A percentile compares a stretch with the other conserved stretches of the same genome.
phyloP scores from a whole-genome alignment of 1,284 basidiomycete genomes.

The Meira nashicola region DNA sequence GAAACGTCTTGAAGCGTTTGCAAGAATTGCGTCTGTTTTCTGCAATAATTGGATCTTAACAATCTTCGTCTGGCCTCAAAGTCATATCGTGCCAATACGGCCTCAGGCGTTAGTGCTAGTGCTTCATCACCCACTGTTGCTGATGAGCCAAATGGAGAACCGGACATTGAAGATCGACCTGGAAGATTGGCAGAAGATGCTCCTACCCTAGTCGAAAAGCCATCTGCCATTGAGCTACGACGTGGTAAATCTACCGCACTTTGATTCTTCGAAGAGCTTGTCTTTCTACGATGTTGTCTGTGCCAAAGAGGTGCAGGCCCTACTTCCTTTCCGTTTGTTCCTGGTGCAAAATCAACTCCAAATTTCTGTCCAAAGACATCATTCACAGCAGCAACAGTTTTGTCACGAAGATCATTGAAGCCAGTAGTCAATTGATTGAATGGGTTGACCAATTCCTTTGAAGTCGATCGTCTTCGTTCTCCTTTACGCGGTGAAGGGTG shows the following conservation, averaged over 20 bases:
- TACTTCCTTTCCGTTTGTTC: background rate
- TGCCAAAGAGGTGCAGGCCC: conserved; percentile 1
- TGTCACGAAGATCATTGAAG: conserved; percentile 34
- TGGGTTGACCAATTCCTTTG: conserved; percentile 20
- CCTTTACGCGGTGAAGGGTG: background rate
- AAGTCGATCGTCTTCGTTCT: background rate
- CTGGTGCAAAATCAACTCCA: conserved; percentile 14
- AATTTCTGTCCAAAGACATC: conserved; percentile 24
- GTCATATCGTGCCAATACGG: conserved; percentile 38
- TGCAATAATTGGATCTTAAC: conserved; percentile 63
- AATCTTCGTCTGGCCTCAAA: conserved; percentile 29
- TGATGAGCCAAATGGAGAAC: conserved; percentile 55
- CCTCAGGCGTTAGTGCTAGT: conserved; percentile 20
- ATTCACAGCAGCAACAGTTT: conserved; percentile 37
- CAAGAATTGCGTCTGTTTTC: conserved; percentile 84
- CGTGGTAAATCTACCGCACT: background rate
- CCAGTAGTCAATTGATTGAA: conserved; percentile 29
- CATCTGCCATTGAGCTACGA: conserved; percentile 7
- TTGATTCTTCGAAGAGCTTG: background rate
- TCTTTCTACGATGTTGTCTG: background rate
- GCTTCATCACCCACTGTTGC: conserved; percentile 60
- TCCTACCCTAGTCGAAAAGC: conserved; percentile 29
- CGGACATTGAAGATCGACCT: conserved; percentile 47
- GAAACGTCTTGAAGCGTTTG: conserved; percentile 86
- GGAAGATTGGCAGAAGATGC: conserved; percentile 54